Base-by-base conservation (phyloP, 2,329 filamentous ascomycete species). In the Stachybotrys elegans region DNA sequence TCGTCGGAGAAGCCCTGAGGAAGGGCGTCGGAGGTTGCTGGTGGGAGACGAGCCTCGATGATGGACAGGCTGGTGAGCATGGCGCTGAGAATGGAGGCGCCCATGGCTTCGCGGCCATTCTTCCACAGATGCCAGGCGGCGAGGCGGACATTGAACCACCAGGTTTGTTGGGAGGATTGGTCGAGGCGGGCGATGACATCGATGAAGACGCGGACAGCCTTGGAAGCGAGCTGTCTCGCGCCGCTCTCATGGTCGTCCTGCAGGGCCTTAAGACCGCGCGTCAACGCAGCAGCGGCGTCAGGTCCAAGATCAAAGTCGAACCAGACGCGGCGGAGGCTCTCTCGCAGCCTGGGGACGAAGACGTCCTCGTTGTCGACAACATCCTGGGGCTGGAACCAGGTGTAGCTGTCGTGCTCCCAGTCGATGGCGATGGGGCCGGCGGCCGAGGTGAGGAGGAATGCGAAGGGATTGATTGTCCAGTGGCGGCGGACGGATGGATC, bases 31-130 rank as follows among this genome's bases (percentile, higher is more conserved):
- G 37, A 22, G 8, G 43, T 27, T 2, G 13, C 38, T 5, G 20
- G 44, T 4, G 52, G 53, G 9, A 63, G 53, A 36, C 50, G 61
- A 20, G 57, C 38, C 39, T 70, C 62, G 27, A 75, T 61, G 4
- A 56, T 52, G 12, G 61, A 56, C 27, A 84, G 62, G 4, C 68
- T 68, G 12, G 65, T 62, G 5, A 81, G 58, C 9, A 82, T 46
- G 11, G 67, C 68, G 37, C 63, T 69, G 31, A 78, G 65, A 22
- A 84, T 79, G 2, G 80, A 73, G 1, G 81, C 75, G 1, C 75
- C 75, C 81, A 86, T 86, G 56, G 75, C 81, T 49, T 81, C 79
- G n/a, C 80, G 72, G 0, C 80, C 79, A 43, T 82, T 81, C 53
- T 82, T 82, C 60, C 76, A 79, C 2, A 86, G 62, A 57, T 84